A percentile compares a stretch with the other conserved stretches of the same genome.
Conservation (phyloP, 176 grass and related monocot species). For the Avena eriantha region DNA sequence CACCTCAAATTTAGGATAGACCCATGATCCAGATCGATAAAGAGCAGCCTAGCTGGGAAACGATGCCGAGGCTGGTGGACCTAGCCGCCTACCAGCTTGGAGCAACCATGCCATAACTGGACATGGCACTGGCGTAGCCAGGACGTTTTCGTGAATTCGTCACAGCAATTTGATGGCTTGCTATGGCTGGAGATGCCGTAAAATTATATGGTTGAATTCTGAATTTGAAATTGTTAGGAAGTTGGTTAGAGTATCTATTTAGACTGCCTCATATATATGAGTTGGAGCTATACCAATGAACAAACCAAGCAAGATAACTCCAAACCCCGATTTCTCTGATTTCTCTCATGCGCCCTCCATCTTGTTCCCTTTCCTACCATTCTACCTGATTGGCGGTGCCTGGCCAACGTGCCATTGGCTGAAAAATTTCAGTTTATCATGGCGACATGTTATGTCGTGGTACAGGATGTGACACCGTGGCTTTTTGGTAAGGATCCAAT, state of each 20-base stretch:
- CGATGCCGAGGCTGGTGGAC: background rate
- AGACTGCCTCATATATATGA: background rate
- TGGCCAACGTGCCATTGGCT: background rate
- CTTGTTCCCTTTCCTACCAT: background rate
- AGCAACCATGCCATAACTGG: background rate
- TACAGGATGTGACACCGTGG: background rate
- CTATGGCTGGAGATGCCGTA: background rate
- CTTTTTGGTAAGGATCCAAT: background rate
- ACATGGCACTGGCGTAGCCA: background rate
- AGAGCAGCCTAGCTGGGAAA: background rate
- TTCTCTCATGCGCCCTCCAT: background rate
- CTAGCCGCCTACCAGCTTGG: conserved; percentile 1
- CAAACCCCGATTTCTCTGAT: background rate
- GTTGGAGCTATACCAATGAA: background rate
- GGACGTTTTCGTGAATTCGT: background rate
- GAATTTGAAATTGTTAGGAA: conserved; percentile 13
- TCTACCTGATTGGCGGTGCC: background rate
- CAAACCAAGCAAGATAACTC: conserved; percentile 3
- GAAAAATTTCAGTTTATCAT: background rate
- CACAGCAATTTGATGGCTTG: conserved; percentile 21
- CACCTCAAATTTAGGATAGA: conserved; percentile 15
- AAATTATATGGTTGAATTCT: background rate
- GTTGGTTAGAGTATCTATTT: background rate
- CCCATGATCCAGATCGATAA: background rate
- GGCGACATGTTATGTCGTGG: background rate